phyloP scores from a whole-genome alignment of 2,329 filamentous ascomycete species.

The Curvularia eragrostidis region DNA sequence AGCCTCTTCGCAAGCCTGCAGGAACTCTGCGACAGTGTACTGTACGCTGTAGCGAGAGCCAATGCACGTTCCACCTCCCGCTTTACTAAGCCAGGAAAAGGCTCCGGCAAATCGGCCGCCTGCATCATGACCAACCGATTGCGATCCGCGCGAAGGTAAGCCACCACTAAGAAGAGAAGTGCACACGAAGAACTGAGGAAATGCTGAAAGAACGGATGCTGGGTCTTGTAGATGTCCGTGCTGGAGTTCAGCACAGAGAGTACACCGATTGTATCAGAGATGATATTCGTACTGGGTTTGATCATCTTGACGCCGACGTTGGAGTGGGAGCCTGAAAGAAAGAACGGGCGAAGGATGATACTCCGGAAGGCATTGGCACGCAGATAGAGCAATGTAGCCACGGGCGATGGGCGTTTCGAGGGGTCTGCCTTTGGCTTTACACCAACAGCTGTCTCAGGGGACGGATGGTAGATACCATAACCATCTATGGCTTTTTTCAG shows the following conservation, averaged over 20 bases:
- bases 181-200: slow-evolving; percentile 2
- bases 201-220: slow-evolving; percentile 1
- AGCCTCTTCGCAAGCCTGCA: slow-evolving; percentile 1
- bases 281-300: background rate
- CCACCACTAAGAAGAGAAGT: slow-evolving; percentile 1
- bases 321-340: background rate
- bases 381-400: background rate
- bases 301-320: background rate
- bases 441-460: slow-evolving; percentile 1
- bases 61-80: slow-evolving; percentile 2
- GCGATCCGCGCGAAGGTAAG: slow-evolving; percentile 1
- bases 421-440: slow-evolving; percentile 1
- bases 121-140: background rate
- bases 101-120: background rate
- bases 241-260: background rate
- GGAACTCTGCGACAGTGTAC: background rate
- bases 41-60: slow-evolving; percentile 1
- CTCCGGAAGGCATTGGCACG: slow-evolving; percentile 1
- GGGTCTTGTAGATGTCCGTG: background rate
- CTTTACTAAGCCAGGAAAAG: background rate
- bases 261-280: background rate
- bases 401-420: background rate
- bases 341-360: slow-evolving; percentile 1
- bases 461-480: slow-evolving; percentile 1
- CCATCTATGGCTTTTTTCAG: slow-evolving; percentile 1